Base-by-base conservation (phyloP, 148 eudicot species). In the Silene latifolia region DNA sequence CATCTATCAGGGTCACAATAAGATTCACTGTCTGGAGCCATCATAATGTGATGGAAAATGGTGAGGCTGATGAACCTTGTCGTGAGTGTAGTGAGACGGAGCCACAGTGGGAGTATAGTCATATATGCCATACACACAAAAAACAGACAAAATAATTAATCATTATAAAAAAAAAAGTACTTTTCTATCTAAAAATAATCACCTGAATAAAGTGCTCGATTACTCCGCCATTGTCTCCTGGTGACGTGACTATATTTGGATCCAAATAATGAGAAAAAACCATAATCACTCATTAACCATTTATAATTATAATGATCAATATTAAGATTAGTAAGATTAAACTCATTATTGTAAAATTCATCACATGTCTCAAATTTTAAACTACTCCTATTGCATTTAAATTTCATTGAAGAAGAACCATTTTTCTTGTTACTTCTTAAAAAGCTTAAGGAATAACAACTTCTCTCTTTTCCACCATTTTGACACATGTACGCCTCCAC, bases 401-500 rank as follows among this genome's bases (percentile, higher is more conserved):
- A 76, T 35, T 47, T 69, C 64, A 79, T 72, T 75, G 73, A 44
- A 53, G 67, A 71, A 20, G 72, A 59, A 11, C 63, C 72, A n/a
- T 70, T 69, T 72, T 71, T 74, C 69, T 77, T 73, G 57, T 73
- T 80, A 8, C n/a, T 75, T 72, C 15, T 61, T 10, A 70, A 72
- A 35, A 69, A 67, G 32, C 58, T 73, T 77, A 66, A 74, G 32
- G 68, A 51, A 20, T 47, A 23, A 59, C 64, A 25, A 35, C 73
- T 9, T 27, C 58, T 76, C 20, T 70, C 60, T 63, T 57, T 80
- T 62, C 53, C 71, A 77, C 74, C 72, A 80, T 54, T 77, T 57
- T 35, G 69, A 62, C 84, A 83, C 87, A 86, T 88, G 89, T 85
- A 88, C 74, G 85, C 87, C 73, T 88, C 87, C 79, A 84, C 82